phyloP scores from a whole-genome alignment of 768 basidiomycete species.

The Mrakia hoshinonis region DNA sequence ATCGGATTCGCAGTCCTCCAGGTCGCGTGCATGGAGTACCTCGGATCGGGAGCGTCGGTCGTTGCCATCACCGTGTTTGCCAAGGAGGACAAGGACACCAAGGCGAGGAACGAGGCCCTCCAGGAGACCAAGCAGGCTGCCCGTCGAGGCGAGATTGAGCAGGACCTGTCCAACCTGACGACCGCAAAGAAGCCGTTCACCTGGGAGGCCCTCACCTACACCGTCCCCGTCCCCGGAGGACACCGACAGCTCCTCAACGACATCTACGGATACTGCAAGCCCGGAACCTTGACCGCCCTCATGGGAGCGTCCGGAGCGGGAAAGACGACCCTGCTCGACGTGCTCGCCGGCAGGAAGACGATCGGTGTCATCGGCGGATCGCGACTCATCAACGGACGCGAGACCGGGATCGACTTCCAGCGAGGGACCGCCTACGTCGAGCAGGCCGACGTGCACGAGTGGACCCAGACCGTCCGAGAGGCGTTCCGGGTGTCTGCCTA shows the following conservation, averaged over 20 bases:
- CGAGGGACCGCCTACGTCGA: slow-evolving; percentile 55
- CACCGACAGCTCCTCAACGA: slow-evolving; percentile 52
- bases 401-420: slow-evolving; percentile 52
- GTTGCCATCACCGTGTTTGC: slow-evolving; percentile 33
- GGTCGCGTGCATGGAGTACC: slow-evolving; percentile 36
- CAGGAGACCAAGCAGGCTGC: slow-evolving; percentile 31
- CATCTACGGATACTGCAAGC: slow-evolving; percentile 69
- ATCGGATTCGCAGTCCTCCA: slow-evolving; percentile 37
- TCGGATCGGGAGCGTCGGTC: slow-evolving; percentile 25
- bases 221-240: slow-evolving; percentile 35
- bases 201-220: slow-evolving; percentile 39
- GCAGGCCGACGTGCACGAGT: slow-evolving; percentile 55
- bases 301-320: slow-evolving; percentile 58
- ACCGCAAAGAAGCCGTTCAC: slow-evolving; percentile 38
- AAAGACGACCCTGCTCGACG: slow-evolving; percentile 50
- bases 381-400: slow-evolving; percentile 57
- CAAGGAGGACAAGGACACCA: slow-evolving; percentile 36
- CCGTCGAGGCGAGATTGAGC: slow-evolving; percentile 30
- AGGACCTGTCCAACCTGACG: slow-evolving; percentile 29
- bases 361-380: slow-evolving; percentile 68
- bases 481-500: slow-evolving; percentile 71
- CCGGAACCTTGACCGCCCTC: slow-evolving; percentile 71
- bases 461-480: slow-evolving; percentile 65
- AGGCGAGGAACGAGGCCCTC: slow-evolving; percentile 34
- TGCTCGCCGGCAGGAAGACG: slow-evolving; percentile 52